Percentiles rank a stretch among this genome's conserved stretches.
Evolutionary conservation across 768 basidiomycete genomes (phyloP).

Genomic region (Russula olivacea): DNA sequence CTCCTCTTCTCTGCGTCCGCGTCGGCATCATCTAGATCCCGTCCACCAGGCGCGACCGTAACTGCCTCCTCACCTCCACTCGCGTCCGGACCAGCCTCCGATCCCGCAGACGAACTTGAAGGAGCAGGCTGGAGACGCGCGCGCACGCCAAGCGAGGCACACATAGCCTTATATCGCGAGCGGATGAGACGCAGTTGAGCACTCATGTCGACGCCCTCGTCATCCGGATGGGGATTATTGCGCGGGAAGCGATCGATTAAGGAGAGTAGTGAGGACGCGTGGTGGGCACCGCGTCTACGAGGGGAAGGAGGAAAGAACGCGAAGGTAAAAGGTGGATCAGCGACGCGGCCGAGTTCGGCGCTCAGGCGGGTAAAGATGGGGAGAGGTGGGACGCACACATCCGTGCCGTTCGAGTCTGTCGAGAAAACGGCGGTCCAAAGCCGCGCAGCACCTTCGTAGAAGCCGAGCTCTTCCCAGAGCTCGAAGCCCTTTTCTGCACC

Average conservation of each 20-base stretch:
- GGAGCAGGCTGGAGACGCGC: constrained; percentile 37
- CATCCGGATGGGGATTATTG: constrained; percentile 56
- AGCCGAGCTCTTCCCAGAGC: constrained; percentile 96
- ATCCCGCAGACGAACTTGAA: neutral
- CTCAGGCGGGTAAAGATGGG: constrained; percentile 1
- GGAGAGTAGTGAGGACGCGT: constrained; percentile 63
- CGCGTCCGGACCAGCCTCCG: neutral
- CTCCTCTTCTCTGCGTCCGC: constrained; percentile 10
- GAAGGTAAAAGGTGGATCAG: constrained; percentile 5
- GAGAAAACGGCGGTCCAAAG: constrained; percentile 56
- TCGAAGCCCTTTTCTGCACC: constrained; percentile 90
- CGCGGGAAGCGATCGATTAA: constrained; percentile 72
- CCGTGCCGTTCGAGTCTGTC: constrained; percentile 35
- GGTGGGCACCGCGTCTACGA: constrained; percentile 51
- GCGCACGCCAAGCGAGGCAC: constrained; percentile 69
- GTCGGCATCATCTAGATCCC: neutral
- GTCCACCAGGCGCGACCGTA: neutral
- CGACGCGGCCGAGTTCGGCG: neutral
- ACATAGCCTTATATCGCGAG: constrained; percentile 81
- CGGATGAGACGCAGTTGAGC: constrained; percentile 79
- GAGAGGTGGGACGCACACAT: constrained; percentile 41
- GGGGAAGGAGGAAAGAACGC: neutral
- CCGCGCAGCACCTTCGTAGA: constrained; percentile 78
- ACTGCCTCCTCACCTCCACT: constrained; percentile 5
- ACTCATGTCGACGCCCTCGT: constrained; percentile 59